phyloP scores from a whole-genome alignment of 2,329 filamentous ascomycete species.

The Alternaria tenuissima region DNA sequence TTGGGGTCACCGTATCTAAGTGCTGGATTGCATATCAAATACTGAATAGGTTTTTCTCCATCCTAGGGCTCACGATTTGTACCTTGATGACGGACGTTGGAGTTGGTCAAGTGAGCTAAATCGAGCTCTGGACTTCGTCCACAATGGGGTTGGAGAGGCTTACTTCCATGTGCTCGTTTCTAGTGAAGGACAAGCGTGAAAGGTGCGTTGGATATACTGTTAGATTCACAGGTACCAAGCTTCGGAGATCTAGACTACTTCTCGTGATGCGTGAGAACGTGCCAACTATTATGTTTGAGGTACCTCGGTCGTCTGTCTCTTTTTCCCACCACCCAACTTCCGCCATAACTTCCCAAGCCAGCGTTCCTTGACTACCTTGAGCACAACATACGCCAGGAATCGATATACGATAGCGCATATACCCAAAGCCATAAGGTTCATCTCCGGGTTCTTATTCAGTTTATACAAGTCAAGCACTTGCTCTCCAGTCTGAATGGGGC shows the following conservation, averaged over 20 bases:
- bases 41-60: neutral
- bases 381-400: conserved; percentile 66
- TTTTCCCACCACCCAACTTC: conserved; percentile 29
- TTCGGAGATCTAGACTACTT: neutral
- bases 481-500: conserved; percentile 71
- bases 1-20: conserved; percentile 38
- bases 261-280: neutral
- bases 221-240: neutral
- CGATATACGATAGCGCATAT: conserved; percentile 72
- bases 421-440: conserved; percentile 70
- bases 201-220: neutral
- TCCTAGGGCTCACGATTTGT: neutral
- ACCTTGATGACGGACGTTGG: neutral
- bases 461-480: conserved; percentile 74
- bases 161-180: neutral
- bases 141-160: neutral
- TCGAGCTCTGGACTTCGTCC: neutral
- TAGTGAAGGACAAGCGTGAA: neutral
- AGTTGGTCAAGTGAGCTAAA: too few relatives aligned
- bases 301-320: conserved; percentile 4
- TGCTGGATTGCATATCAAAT: neutral
- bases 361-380: conserved; percentile 64
- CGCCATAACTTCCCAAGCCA: conserved; percentile 54
- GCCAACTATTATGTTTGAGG: neutral
- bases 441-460: conserved; percentile 67